These are phyloP conservation scores for Xylariomycetidae sp. DNA, from an alignment of 2,329 filamentous ascomycete species.

Conservation along the genomic window DNA sequence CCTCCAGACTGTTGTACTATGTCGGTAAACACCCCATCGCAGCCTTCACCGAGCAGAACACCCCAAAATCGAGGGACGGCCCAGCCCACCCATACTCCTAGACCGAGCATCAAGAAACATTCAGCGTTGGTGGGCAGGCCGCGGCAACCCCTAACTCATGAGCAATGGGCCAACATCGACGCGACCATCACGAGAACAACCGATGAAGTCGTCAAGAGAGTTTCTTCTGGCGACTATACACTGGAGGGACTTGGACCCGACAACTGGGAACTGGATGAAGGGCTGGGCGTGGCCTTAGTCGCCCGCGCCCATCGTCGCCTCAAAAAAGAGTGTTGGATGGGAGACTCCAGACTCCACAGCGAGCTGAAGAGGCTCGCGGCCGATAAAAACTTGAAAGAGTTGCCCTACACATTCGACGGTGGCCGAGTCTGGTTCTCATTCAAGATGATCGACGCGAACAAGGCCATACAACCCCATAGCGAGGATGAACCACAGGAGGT, in stretches of 20 bases:
- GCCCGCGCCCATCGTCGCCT: constrained; percentile 11
- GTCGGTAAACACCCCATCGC: no score
- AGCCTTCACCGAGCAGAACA: no score
- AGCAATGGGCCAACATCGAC: constrained; percentile 14
- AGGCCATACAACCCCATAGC: constrained; percentile 6
- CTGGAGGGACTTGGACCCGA: constrained; percentile 9
- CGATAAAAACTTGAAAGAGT: constrained; percentile 8
- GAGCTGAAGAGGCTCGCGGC: constrained; percentile 9
- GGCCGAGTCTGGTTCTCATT: constrained; percentile 18
- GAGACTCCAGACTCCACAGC: constrained; percentile 7
- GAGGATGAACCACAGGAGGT: neutral
- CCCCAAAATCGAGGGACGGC: no score
- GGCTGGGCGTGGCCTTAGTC: constrained; percentile 12
- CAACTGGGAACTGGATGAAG: constrained; percentile 11
- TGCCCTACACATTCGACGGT: constrained; percentile 10
- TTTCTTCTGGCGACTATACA: constrained; percentile 1
- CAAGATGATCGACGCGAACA: constrained; percentile 9
- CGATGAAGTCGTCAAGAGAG: constrained; percentile 9
- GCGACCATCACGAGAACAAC: constrained; percentile 13
- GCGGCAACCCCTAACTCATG: constrained; percentile 1
- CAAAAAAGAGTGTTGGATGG: constrained; percentile 7
- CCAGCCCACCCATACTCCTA: no score
- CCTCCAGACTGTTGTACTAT: no score
- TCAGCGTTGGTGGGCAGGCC: constrained; percentile 3
- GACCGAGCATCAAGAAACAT: constrained; percentile 9